Conservation (phyloP, 163 green algal species). For the Scenedesmus sp. region DNA sequence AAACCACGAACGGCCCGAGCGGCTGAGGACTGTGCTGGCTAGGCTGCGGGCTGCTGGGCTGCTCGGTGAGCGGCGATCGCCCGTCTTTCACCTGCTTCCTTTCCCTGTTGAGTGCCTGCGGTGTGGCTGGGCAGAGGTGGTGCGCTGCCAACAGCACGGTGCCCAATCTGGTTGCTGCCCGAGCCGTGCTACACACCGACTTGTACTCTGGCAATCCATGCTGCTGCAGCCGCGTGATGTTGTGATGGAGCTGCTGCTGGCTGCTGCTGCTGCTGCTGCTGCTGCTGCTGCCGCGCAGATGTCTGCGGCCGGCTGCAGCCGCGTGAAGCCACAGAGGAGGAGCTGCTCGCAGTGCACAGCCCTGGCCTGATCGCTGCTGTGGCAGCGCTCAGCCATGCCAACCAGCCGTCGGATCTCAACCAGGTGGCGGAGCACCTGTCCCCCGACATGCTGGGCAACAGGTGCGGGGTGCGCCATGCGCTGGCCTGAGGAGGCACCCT, state of each 20-base stretch:
- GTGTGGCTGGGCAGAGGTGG: no score
- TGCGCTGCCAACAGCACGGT: no score
- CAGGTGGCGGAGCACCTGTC: constrained; percentile 34
- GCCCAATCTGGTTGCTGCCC: no score
- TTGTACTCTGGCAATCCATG: neutral
- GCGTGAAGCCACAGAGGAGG: constrained; percentile 23
- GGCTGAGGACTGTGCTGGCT: constrained; percentile 59
- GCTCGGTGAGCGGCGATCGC: constrained; percentile 5
- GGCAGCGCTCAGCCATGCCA: constrained; percentile 18
- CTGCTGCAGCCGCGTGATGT: neutral
- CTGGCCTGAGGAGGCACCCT: neutral
- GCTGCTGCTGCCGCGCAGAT: constrained; percentile 1
- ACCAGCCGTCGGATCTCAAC: constrained; percentile 29
- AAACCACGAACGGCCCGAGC: constrained; percentile 63
- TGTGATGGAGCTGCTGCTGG: neutral
- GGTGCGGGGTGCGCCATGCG: neutral
- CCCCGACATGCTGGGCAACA: constrained; percentile 51
- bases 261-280: neutral
- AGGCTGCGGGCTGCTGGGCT: constrained; percentile 57
- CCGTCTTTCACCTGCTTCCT: no score
- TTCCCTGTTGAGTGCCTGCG: no score
- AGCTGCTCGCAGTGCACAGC: constrained; percentile 65
- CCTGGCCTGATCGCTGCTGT: constrained; percentile 55
- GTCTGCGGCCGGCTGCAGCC: constrained; percentile 27
- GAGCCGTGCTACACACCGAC: no score